These are phyloP conservation scores for Cryphonectria carpinicola DNA, from an alignment of 2,329 filamentous ascomycete genomes.

Conservation along the genomic window DNA sequence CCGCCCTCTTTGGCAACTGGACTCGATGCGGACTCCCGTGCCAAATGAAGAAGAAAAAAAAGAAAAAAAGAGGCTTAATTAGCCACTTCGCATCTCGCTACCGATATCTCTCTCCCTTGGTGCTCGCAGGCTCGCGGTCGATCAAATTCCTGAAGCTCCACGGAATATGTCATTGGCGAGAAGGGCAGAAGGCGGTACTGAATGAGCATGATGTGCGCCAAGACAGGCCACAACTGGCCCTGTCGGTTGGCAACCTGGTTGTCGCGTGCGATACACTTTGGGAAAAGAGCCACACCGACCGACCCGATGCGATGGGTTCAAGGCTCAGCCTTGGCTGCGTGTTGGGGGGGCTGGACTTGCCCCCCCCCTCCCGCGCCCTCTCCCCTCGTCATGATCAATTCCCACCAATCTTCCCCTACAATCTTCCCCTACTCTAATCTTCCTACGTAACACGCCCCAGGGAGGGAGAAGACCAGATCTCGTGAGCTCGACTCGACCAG, in stretches of 20 bases:
- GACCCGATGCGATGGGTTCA: not conserved
- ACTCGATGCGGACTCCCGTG: constrained; percentile 3
- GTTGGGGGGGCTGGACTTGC: not conserved
- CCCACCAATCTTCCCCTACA: not conserved
- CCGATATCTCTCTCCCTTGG: not conserved
- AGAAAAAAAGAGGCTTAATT: not conserved
- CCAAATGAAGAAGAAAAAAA: not conserved
- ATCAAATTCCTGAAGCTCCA: not conserved
- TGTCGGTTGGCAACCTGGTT: not conserved
- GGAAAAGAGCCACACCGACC: not conserved
- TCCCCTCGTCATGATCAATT: not conserved
- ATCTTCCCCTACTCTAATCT: not conserved
- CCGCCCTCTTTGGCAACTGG: constrained; percentile 2
- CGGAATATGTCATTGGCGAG: not conserved
- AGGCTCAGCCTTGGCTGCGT: not conserved
- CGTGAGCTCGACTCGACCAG: not conserved
- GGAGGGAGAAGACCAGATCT: not conserved
- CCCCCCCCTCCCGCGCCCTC: no score
- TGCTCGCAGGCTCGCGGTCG: not conserved
- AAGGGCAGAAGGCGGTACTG: not conserved
- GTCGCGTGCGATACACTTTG: not conserved
- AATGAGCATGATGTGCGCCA: not conserved
- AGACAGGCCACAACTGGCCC: constrained; percentile 1
- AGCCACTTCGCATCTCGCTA: not conserved
- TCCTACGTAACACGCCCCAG: not conserved